Evolutionary conservation across 2,329 filamentous ascomycete genomes (phyloP), one percentile per base, ranked within the genome.

Genomic region (Aspergillus japonicus): DNA sequence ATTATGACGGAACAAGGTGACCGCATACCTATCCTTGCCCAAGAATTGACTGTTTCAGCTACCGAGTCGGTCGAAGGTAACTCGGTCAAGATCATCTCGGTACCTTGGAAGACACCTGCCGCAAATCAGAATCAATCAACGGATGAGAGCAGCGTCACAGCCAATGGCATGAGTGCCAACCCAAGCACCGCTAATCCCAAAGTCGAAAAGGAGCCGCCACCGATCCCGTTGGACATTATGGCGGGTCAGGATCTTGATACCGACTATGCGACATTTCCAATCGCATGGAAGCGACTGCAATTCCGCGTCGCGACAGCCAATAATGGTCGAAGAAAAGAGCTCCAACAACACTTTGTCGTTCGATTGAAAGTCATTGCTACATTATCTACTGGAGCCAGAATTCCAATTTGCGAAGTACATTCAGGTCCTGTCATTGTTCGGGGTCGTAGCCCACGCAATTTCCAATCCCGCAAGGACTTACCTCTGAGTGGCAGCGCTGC

Each of bases 241-340:
- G 82, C 82, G 44, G 80, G 92, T 80, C 82, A 87, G 63, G 84
- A 96, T 39, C 77, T 86, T 66, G 90, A 94, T 57, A 89, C 90
- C 6, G 93, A 96, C 65, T 94, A 90, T 66, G 91, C 91, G 16
- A 92, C 91, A 49, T 96, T 96, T 69, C 93, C 93, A 4, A 93
- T 98, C 64, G 91, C 92, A 50, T 98, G 94, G 92, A 92, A 95
- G 69, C 85, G 94, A 59, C 79, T 98, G 62, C 94, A 98, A 70
- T 98, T 98, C 72, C 85, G 94, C 68, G 96, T 94, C 74, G 94
- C 94, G 19, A 98, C 94, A 8, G 94, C 94, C 58, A 98, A 98
- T 78, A 98, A 98, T 73, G 94, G 94, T 11, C 87, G 94, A 61
- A 85, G 94, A 63, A 96, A 96, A 79, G 94, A 98, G 74, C 84